phyloP scores from a whole-genome alignment of 2,329 filamentous ascomycete genomes.

The Hortaea werneckii region DNA sequence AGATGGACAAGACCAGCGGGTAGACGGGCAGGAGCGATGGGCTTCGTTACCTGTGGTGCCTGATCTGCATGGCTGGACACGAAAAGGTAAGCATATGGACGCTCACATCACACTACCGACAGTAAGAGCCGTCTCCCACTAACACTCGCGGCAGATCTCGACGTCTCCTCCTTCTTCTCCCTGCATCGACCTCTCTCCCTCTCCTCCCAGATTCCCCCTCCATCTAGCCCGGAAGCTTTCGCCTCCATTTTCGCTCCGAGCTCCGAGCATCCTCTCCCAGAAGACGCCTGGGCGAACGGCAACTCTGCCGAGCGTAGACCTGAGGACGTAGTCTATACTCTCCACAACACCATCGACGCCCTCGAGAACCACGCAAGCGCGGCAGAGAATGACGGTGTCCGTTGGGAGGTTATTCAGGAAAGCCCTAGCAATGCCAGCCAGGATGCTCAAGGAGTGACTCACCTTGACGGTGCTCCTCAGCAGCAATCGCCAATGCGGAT shows the following conservation, averaged over 20 bases:
- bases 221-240: conserved; percentile 64
- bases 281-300: conserved; percentile 30
- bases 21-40: conserved; percentile 29
- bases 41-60: conserved; percentile 67
- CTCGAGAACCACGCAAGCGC: conserved; percentile 26
- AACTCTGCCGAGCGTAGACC: conserved; percentile 34
- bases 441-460: conserved; percentile 12
- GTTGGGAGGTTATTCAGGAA: conserved; percentile 29
- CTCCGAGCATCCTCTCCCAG: conserved; percentile 30
- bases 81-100: neutral
- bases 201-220: conserved; percentile 66
- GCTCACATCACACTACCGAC: no score
- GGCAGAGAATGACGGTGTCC: conserved; percentile 26
- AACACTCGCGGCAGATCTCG: conserved; percentile 53
- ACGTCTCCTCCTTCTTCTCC: conserved; percentile 87
- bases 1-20: conserved; percentile 1
- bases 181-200: conserved; percentile 90
- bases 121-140: no score
- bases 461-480: conserved; percentile 19
- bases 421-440: conserved; percentile 23
- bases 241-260: conserved; percentile 61
- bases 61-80: conserved; percentile 46
- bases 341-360: conserved; percentile 31
- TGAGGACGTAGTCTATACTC: conserved; percentile 34
- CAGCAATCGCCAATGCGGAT: conserved; percentile 1